phyloP scores from a whole-genome alignment of 1,284 basidiomycete species.

The Fomitopsis palustris region DNA sequence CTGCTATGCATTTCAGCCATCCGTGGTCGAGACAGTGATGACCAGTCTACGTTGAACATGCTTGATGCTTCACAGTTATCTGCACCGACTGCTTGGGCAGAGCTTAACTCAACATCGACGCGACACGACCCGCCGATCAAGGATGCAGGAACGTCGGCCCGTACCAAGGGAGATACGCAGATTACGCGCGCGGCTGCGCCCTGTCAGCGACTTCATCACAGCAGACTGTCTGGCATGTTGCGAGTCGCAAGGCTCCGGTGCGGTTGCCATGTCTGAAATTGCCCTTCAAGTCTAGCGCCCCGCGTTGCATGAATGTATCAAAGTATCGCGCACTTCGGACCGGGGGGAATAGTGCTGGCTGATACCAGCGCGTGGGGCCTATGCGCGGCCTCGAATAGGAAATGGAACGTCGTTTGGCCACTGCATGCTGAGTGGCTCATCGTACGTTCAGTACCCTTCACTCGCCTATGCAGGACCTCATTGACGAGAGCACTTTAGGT shows the following conservation, averaged over 20 bases:
- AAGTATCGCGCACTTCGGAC: background rate
- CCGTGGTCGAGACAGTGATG: no score
- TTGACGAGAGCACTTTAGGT: background rate
- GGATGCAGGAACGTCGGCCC: background rate
- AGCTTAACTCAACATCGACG: background rate
- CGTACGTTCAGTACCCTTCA: background rate
- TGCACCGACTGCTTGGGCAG: background rate
- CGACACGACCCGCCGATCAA: background rate
- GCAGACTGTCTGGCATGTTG: background rate
- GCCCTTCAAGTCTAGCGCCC: background rate
- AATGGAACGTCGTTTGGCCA: background rate
- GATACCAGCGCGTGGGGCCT: background rate
- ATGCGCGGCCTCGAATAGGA: background rate
- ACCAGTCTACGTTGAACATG: no score
- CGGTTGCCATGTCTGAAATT: conserved; percentile 1
- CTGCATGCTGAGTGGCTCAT: background rate
- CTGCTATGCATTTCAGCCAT: no score
- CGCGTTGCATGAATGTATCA: background rate
- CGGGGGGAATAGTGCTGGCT: background rate
- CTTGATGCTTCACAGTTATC: no score
- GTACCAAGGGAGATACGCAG: background rate
- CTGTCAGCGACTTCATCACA: background rate
- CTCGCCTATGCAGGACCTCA: background rate
- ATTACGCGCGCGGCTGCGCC: background rate
- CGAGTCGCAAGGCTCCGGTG: background rate